Percentiles rank a stretch among this genome's conserved stretches.
These are phyloP conservation scores for Neofusicoccum umdonicola DNA, from an alignment of 2,329 filamentous ascomycete genomes.

Conservation along the genomic window DNA sequence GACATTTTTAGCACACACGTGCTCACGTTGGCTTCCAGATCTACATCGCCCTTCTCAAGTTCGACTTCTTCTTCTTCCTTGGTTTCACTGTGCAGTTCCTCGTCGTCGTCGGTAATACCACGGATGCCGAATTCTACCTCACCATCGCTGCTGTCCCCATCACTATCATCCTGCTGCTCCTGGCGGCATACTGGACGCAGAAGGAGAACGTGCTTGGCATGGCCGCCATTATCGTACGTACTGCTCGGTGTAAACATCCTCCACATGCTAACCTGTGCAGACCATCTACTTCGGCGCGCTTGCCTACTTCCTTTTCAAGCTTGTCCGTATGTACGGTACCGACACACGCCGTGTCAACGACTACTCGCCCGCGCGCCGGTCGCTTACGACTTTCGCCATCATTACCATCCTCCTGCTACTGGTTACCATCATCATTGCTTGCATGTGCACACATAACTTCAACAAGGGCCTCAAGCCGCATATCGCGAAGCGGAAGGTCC, in stretches of 20 bases:
- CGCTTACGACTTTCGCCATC: conserved; percentile 88
- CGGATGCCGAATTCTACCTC: conserved; percentile 74
- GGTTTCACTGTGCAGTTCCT: conserved; percentile 98
- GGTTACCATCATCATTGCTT: conserved; percentile 81
- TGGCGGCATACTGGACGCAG: conserved; percentile 80
- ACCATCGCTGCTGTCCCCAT: conserved; percentile 88
- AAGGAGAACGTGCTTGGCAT: conserved; percentile 80
- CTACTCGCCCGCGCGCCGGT: conserved; percentile 78
- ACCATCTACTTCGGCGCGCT: conserved; percentile 83
- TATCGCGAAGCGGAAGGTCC: conserved; percentile 60
- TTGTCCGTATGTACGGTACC: conserved; percentile 84
- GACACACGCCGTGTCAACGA: conserved; percentile 47
- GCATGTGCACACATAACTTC: conserved; percentile 88
- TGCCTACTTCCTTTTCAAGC: conserved; percentile 97
- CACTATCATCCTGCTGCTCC: conserved; percentile 82
- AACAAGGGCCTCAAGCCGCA: conserved; percentile 85
- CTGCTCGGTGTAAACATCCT: neutral
- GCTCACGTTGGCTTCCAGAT: conserved; percentile 57
- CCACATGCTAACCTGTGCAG: conserved; percentile 29
- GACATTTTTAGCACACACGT: neutral
- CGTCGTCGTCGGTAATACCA: conserved; percentile 72
- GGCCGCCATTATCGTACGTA: conserved; percentile 65
- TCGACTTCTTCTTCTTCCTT: conserved; percentile 99
- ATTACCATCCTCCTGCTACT: conserved; percentile 88
- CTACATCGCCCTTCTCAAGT: conserved; percentile 96